Evolutionary conservation across 2,329 filamentous ascomycete genomes (phyloP).

Genomic region (Fusarium temperatum): DNA sequence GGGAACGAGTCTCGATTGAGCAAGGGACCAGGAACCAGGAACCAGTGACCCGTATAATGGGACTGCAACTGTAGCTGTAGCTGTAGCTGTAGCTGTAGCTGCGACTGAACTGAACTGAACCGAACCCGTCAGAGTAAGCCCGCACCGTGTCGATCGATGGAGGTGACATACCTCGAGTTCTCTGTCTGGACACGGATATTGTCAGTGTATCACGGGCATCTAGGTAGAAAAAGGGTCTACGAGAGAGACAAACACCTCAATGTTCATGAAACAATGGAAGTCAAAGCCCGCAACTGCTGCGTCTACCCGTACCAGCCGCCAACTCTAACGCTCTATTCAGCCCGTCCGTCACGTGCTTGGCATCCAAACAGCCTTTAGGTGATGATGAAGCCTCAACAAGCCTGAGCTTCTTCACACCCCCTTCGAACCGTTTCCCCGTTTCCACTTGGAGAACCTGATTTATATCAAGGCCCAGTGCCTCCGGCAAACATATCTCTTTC

Average conservation of each 20-base stretch:
- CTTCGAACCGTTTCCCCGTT: not conserved
- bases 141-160: conserved; percentile 31
- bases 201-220: conserved; percentile 2
- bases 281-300: conserved; percentile 19
- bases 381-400: conserved; percentile 11
- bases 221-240: not conserved
- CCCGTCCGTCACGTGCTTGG: conserved; percentile 33
- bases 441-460: conserved; percentile 3
- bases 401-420: conserved; percentile 16
- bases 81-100: not conserved
- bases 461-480: conserved; percentile 23
- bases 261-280: conserved; percentile 6
- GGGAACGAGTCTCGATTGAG: conserved; percentile 17
- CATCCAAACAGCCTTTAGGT: not conserved
- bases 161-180: not conserved
- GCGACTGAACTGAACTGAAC: conserved; percentile 8
- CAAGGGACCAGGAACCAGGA: conserved; percentile 34
- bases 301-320: conserved; percentile 13
- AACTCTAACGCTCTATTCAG: conserved; percentile 24
- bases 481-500: not conserved
- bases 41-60: conserved; percentile 9
- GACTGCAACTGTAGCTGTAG: not conserved
- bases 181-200: not conserved
- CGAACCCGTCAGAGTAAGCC: conserved; percentile 15
- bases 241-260: not conserved